Percentiles rank a stretch among this genome's conserved stretches.
Conservation (phyloP, 345 rosid species). For the Melaleuca quinquenervia region DNA sequence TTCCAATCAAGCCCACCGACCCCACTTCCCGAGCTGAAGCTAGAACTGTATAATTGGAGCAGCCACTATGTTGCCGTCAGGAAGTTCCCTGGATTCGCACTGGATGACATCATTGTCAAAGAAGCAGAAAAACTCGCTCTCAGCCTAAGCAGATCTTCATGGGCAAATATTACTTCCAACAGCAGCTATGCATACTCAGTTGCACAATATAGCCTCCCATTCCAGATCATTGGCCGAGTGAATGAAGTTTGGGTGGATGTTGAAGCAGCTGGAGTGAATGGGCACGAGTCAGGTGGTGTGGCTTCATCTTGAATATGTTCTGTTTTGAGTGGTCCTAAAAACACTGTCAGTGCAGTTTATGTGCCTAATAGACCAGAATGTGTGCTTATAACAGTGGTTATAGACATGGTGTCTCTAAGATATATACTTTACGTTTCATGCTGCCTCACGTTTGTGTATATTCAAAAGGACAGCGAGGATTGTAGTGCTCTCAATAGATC, state of each 20-base stretch:
- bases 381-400: neutral
- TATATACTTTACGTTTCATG: neutral
- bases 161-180: slow-evolving; percentile 22
- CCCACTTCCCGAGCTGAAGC: slow-evolving; percentile 41
- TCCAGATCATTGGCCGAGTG: slow-evolving; percentile 38
- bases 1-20: slow-evolving; percentile 47
- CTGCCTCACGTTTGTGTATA: neutral
- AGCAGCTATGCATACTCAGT: slow-evolving; percentile 44
- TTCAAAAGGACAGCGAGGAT: neutral
- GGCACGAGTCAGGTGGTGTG: slow-evolving; percentile 1
- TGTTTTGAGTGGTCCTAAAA: neutral
- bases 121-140: slow-evolving; percentile 44
- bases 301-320: slow-evolving; percentile 23
- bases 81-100: slow-evolving; percentile 52
- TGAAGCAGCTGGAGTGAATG: slow-evolving; percentile 8
- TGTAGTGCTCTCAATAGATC: neutral
- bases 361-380: neutral
- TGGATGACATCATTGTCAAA: slow-evolving; percentile 24
- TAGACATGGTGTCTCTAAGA: neutral
- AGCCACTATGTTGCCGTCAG: slow-evolving; percentile 47
- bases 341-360: neutral
- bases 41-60: slow-evolving; percentile 29
- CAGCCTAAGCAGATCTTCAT: slow-evolving; percentile 45
- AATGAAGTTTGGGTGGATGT: slow-evolving; percentile 71
- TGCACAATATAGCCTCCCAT: slow-evolving; percentile 54